Evolutionary conservation across 2,329 filamentous ascomycete genomes (phyloP).

Genomic region (Pseudogymnoascus sp.): DNA sequence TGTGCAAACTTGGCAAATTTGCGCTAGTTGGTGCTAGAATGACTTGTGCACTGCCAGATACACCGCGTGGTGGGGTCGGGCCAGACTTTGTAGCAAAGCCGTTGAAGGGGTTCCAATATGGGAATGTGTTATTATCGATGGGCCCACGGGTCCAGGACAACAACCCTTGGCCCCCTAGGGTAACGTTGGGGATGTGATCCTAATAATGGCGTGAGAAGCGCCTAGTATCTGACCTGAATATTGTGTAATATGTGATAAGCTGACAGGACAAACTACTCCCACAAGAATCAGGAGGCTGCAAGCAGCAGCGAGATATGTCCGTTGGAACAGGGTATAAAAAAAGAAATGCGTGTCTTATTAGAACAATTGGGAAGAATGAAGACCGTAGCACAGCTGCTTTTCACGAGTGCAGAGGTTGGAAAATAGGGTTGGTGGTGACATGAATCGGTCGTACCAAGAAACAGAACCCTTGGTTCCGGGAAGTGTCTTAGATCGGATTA

Average conservation of each 20-base stretch:
- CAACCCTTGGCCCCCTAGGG: neutral
- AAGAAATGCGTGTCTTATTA: neutral
- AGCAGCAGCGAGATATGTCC: neutral
- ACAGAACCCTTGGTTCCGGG: neutral
- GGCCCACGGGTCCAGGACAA: constrained; percentile 2
- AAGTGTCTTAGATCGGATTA: neutral
- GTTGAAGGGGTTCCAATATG: neutral
- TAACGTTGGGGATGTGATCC: neutral
- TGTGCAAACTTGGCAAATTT: neutral
- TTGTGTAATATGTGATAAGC: neutral
- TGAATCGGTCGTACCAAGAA: neutral
- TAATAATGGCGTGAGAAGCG: neutral
- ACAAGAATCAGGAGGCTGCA: neutral
- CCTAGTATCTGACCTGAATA: neutral
- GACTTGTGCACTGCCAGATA: neutral
- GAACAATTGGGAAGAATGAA: neutral
- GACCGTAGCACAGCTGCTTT: neutral
- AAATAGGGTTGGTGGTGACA: neutral
- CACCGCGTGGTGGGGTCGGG: neutral
- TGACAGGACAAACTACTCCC: neutral
- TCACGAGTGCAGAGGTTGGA: neutral
- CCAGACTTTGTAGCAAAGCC: neutral
- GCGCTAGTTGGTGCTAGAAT: neutral
- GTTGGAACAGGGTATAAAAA: neutral
- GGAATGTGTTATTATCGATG: neutral